Base-by-base conservation (phyloP, 2,329 filamentous ascomycete species). In the Hortaea werneckii region DNA sequence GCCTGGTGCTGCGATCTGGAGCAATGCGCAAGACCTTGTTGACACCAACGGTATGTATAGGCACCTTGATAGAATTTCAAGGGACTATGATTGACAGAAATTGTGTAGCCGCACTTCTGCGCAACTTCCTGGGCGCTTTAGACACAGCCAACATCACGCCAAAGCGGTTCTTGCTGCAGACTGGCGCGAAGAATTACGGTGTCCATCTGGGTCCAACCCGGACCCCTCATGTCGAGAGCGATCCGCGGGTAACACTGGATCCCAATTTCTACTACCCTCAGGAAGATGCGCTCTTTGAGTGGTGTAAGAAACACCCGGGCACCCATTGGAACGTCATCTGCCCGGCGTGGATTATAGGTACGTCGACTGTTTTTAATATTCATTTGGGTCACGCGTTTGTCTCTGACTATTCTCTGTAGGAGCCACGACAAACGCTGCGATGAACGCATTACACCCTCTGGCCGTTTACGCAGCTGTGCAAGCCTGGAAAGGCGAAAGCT, bases 261-360 rank as follows among this genome's bases (percentile, higher is more conserved):
- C 67, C 69, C 1, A 77, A 77, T 57, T 77, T 78, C 59, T 78
- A 77, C 64, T 77, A 76, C 50, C 58, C 65, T 0, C 74, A 78
- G 59, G 73, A 77, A 60, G 73, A 77, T 49, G 58, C 62, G 4
- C 64, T 78, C 1, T 64, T 57, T 42, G 54, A 60, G 1, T 77
- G 65, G 53, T 73, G 71, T 56, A 51, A 60, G 26, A 53, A 58
- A 1, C 56, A 68, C 12, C 42, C 44, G 9, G 55, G 65, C 6
- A 49, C 50, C 20, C 32, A 35, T 35, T 77, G 69, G 69, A 75
- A 70, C 49, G 60, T 75, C 11, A 67, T 67, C 27, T 68, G 70
- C 46, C 74, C 75, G 0, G 67, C 66, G 0, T 69, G 64, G 54
- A 72, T 77, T 45, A 47, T 47, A 27, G 20, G 20, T 20, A 20